Percentiles rank a stretch among this genome's conserved stretches.
phyloP scores from a whole-genome alignment of 2,329 filamentous ascomycete species.

The Fusarium anthophilum region DNA sequence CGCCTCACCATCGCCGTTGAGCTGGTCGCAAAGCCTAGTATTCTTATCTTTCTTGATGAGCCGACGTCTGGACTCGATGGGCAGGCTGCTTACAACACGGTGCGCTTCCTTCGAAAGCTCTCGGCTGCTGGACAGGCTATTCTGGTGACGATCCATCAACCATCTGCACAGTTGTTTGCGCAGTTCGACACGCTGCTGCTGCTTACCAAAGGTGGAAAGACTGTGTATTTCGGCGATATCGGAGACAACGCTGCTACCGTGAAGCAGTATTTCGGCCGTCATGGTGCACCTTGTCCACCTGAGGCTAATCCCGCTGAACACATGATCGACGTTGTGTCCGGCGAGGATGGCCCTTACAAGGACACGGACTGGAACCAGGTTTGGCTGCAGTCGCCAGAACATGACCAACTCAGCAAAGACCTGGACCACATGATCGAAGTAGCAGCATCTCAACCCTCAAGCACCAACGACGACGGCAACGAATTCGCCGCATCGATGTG shows the following conservation, averaged over 20 bases:
- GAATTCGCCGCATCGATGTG: conserved; percentile 77
- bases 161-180: conserved; percentile 71
- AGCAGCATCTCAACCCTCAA: conserved; percentile 56
- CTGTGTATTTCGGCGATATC: conserved; percentile 74
- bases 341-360: conserved; percentile 53
- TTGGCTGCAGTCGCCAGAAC: conserved; percentile 72
- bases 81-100: conserved; percentile 71
- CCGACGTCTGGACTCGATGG: conserved; percentile 74
- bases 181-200: conserved; percentile 73
- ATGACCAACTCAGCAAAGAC: conserved; percentile 63
- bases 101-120: conserved; percentile 74
- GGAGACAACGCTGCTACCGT: conserved; percentile 64
- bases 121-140: conserved; percentile 73
- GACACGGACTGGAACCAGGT: conserved; percentile 71
- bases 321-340: conserved; percentile 72
- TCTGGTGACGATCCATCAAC: conserved; percentile 76
- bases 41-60: conserved; percentile 69
- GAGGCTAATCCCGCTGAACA: conserved; percentile 78
- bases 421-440: conserved; percentile 69
- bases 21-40: conserved; percentile 67
- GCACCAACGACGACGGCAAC: conserved; percentile 60
- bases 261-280: conserved; percentile 70
- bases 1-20: conserved; percentile 69
- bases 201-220: conserved; percentile 69
- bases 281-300: conserved; percentile 69